Base-by-base conservation (phyloP, 2,329 filamentous ascomycete genomes). In the Arthroderma sp. region DNA sequence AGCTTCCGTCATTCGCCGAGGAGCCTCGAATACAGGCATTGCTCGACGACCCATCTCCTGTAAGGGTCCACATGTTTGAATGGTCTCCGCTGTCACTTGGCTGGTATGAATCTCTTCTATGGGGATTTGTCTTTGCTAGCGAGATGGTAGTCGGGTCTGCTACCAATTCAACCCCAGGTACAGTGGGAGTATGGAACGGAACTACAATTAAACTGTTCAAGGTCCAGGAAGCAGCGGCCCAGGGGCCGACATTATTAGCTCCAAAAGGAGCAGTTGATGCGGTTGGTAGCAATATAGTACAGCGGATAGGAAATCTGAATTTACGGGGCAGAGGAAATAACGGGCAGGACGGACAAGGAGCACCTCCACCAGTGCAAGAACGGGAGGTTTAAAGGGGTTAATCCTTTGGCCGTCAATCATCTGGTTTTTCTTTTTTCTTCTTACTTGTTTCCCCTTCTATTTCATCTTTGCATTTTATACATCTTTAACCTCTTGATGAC, bases 101-200 rank as follows among this genome's bases (percentile, higher is more conserved):
- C 40, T 96, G 91, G 91, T 95, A 96, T 61, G 86, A 95, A 63
- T 89, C 85, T 4, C 71, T 96, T 8, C 72, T 98, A 6, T 98
- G 91, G 91, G 81, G 86, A 10, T 85, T 95, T 54, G 79, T 95
- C 43, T 96, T 95, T 61, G 80, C 83, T 29, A 81, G 80, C 55
- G 91, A 98, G 66, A 85, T 94, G 80, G 79, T 87, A 47, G 65
- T 67, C 8, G 65, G 63, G 4, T 61, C 64, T 4, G 61, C 62
- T 30, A 57, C 61, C 15, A 65, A 64, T 30, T 61, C 62, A 10
- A 78, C 82, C 0, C 88, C 83, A 58, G 88, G 88, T 29, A 88
- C 85, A 2, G 85, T 88, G 30, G 89, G 91, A 5, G 80, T 95
- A 1, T 98, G 91, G 89, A 95, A 89, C 57, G 84, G 86, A 32